Evolutionary conservation across 1,284 basidiomycete genomes (phyloP).

Genomic region (Mycena citricolor): DNA sequence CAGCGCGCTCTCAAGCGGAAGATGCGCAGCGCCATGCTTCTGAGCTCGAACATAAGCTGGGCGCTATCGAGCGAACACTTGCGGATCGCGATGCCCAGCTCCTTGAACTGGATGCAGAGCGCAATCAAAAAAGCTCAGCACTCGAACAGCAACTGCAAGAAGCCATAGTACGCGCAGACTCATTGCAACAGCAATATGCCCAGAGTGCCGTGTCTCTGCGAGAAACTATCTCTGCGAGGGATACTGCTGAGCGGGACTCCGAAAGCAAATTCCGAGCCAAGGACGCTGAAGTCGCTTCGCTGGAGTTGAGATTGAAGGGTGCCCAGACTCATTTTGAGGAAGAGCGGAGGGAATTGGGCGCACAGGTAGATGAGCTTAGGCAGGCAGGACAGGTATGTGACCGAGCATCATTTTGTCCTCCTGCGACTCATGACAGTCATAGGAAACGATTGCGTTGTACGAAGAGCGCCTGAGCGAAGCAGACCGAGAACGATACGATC

Average conservation of each 20-base stretch:
- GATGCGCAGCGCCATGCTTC: conserved; percentile 40
- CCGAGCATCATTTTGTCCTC: conserved; percentile 3
- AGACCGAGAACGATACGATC: conserved; percentile 74
- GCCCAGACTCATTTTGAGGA: conserved; percentile 50
- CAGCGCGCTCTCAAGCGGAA: conserved; percentile 48
- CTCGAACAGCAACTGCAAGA: conserved; percentile 35
- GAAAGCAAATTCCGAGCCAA: conserved; percentile 52
- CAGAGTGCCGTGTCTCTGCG: conserved; percentile 51
- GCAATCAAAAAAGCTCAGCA: conserved; percentile 37
- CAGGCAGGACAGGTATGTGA: conserved; percentile 78
- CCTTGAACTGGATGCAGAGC: conserved; percentile 49
- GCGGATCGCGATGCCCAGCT: conserved; percentile 53
- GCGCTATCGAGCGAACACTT: conserved; percentile 44
- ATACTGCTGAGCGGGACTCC: conserved; percentile 51
- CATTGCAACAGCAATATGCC: conserved; percentile 49
- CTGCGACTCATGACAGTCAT: conserved; percentile 16
- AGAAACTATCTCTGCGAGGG: conserved; percentile 51
- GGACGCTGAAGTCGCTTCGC: conserved; percentile 52
- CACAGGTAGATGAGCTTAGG: conserved; percentile 78
- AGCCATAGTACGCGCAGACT: conserved; percentile 5
- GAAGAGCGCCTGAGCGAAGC: conserved; percentile 80
- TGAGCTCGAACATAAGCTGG: conserved; percentile 51
- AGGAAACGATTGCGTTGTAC: conserved; percentile 92
- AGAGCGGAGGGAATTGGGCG: conserved; percentile 65
- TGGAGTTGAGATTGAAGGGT: conserved; percentile 52